These are phyloP conservation scores for Leonotis leonurus DNA, from an alignment of 257 asterid species.

Conservation along the genomic window DNA sequence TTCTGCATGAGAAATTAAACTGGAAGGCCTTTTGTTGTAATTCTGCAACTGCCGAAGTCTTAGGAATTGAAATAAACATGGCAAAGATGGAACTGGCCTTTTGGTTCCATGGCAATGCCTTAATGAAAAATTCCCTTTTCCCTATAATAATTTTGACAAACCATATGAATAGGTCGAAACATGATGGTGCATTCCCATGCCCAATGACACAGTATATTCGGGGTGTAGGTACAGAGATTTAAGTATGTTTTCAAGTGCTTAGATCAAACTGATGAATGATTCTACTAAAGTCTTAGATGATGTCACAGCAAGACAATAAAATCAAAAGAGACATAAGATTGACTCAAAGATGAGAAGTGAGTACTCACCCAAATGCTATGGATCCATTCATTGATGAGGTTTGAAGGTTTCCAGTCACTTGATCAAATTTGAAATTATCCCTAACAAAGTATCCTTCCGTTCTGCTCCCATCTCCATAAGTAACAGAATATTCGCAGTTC, in stretches of 20 bases:
- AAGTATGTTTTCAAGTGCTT: too few species aligned
- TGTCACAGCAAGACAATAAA: conserved; percentile 5
- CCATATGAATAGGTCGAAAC: not conserved
- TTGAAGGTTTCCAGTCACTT: conserved; percentile 73
- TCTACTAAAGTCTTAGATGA: too few species aligned
- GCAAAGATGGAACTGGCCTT: not conserved
- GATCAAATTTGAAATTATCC: conserved; percentile 60
- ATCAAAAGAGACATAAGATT: not conserved
- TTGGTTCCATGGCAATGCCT: not conserved
- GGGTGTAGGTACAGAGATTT: too few species aligned
- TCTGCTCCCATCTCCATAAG: conserved; percentile 90
- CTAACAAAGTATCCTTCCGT: conserved; percentile 81
- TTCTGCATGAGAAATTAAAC: too few species aligned
- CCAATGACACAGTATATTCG: too few species aligned
- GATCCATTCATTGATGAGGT: conserved; percentile 65
- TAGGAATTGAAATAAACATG: too few species aligned
- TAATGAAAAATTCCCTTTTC: not conserved
- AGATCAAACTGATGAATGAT: too few species aligned
- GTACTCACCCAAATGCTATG: conserved; percentile 88
- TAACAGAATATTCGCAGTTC: conserved; percentile 69
- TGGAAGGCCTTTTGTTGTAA: too few species aligned
- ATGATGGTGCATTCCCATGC: not conserved
- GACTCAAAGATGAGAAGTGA: conserved; percentile 10
- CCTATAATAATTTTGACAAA: too few species aligned
- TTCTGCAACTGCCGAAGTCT: too few species aligned